Evolutionary conservation across 1,139 yeast genomes (phyloP).

Genomic region (Saccharomyces hybrid): DNA sequence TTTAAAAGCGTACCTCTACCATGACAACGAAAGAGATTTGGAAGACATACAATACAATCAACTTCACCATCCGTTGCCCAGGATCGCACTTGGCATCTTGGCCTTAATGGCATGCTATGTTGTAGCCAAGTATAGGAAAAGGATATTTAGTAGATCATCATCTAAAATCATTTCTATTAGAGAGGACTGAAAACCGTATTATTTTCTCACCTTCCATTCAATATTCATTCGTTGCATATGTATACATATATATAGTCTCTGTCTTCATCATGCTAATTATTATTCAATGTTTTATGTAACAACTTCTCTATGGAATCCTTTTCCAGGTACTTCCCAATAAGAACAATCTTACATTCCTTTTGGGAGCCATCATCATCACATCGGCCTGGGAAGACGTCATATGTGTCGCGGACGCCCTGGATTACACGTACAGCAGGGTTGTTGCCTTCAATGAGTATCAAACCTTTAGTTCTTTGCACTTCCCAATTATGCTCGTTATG

Average conservation of each 20-base stretch:
- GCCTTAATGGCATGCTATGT: constrained; percentile 8
- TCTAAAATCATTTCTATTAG: not conserved
- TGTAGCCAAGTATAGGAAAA: constrained; percentile 10
- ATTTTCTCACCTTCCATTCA: not conserved
- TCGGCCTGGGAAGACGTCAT: constrained; percentile 60
- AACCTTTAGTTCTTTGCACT: constrained; percentile 77
- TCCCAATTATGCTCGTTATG: constrained; percentile 36
- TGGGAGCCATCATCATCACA: constrained; percentile 31
- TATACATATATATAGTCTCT: not conserved
- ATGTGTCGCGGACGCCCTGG: constrained; percentile 91
- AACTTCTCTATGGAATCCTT: constrained; percentile 27
- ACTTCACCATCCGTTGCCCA: constrained; percentile 16
- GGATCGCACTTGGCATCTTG: constrained; percentile 11
- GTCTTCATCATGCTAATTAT: not conserved
- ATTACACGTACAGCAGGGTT: constrained; percentile 45
- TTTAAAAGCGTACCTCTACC: constrained; percentile 9
- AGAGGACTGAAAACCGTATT: not conserved
- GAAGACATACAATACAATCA: constrained; percentile 13
- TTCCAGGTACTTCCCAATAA: constrained; percentile 67
- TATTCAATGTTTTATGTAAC: constrained; percentile 10
- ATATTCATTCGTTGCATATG: not conserved
- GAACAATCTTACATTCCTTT: constrained; percentile 53
- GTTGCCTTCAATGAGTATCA: constrained; percentile 39
- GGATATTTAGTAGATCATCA: constrained; percentile 12
- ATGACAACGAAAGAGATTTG: constrained; percentile 10